Conservation (phyloP, 2,329 filamentous ascomycete genomes). For the Aspergillus pseudoviridinutans region DNA sequence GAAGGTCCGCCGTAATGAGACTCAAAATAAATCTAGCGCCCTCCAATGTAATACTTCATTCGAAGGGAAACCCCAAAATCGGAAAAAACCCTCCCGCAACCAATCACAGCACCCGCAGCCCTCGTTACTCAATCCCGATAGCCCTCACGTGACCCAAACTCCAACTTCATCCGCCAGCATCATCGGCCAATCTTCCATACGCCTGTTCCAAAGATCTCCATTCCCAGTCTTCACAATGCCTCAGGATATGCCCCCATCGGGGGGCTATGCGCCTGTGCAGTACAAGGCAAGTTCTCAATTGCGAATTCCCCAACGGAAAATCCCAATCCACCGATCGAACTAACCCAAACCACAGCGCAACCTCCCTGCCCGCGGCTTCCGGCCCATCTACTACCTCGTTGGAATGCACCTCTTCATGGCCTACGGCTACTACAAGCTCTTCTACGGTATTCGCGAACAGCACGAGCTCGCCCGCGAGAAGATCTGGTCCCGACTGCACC, state of each 20-base stretch:
- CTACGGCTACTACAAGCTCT: slow-evolving; percentile 86
- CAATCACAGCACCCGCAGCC: slow-evolving; percentile 26
- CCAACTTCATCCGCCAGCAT: slow-evolving; percentile 26
- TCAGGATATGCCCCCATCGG: slow-evolving; percentile 93
- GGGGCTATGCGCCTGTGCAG: slow-evolving; percentile 94
- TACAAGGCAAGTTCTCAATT: slow-evolving; percentile 69
- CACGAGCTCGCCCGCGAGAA: slow-evolving; percentile 95
- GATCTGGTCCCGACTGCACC: slow-evolving; percentile 94
- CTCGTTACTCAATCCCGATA: slow-evolving; percentile 25
- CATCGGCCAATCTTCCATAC: slow-evolving; percentile 9
- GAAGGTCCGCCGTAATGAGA: background rate
- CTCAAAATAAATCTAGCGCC: background rate
- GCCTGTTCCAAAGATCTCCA: slow-evolving; percentile 1
- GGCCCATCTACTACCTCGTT: slow-evolving; percentile 72
- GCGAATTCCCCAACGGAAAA: background rate
- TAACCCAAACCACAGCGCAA: slow-evolving; percentile 62
- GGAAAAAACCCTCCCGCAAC: slow-evolving; percentile 10
- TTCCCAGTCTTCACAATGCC: slow-evolving; percentile 60
- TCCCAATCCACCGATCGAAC: slow-evolving; percentile 2
- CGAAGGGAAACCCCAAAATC: slow-evolving; percentile 11
- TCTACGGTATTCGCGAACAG: slow-evolving; percentile 79
- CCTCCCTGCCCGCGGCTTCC: slow-evolving; percentile 85
- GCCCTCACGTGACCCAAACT: slow-evolving; percentile 24
- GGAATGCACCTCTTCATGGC: slow-evolving; percentile 75
- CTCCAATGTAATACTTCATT: slow-evolving; percentile 2